Evolutionary conservation across 148 eudicot species (phyloP), one percentile per base, ranked within the genome.

Genomic region (Drosera capensis): DNA sequence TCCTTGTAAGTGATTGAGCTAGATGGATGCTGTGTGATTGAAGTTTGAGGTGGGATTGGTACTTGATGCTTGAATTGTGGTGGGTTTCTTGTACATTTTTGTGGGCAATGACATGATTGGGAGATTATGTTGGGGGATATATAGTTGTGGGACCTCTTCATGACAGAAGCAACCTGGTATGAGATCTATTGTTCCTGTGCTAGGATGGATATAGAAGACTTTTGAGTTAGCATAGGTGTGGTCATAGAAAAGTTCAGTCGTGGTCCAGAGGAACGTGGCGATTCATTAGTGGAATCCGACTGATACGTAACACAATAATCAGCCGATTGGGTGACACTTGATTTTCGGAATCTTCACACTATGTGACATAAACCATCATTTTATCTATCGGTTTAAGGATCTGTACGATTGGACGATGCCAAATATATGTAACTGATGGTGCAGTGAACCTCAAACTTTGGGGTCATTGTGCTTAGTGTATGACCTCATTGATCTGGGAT

Each of bases 61-160:
- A n/a, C n/a, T n/a, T n/a, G n/a, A n/a, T n/a, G n/a, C n/a, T n/a
- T n/a, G 48, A 56, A 38, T 35, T 51, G 7, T 23, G 2, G 43
- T 22, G 46, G 40, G 57, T 45, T 44, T 50, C 45, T 25, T 48
- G 46, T 39, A 48, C 14, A 13, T 48, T 53, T 37, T 49, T 9
- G n/a, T n/a, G n/a, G n/a, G n/a, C n/a, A n/a, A n/a, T n/a, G n/a
- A 15, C n/a, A 49, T 19, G 14, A 20, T 49, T 55, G 14, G 37
- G 55, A 40, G 37, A 35, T 14, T 52, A n/a, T 46, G 56, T 48
- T 67, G 70, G 29, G 54, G 55, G 47, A 22, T 29, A 39, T 39
- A 40, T 52, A 56, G 57, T 31, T 44, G 75, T 68, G 83, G 82
- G 82, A 41, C 80, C 77, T 69, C 13, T 58, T 41, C 1, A 34